phyloP scores from a whole-genome alignment of 2,329 filamentous ascomycete genomes.

The Plectosphaerella cucumerina region DNA sequence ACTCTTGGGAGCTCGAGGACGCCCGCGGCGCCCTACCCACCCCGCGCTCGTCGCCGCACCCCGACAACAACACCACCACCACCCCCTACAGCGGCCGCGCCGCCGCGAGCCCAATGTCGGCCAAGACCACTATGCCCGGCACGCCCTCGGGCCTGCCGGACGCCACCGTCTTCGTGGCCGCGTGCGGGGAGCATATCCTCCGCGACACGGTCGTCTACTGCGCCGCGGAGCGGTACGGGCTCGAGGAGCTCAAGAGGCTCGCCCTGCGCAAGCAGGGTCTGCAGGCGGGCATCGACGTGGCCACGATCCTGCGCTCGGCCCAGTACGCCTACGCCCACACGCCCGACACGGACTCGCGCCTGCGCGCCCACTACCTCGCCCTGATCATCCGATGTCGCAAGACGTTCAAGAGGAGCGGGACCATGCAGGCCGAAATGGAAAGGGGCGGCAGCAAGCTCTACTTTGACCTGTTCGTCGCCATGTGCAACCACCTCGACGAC shows the following conservation, averaged over 20 bases:
- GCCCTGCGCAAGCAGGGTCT: conserved; percentile 92
- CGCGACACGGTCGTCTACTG: conserved; percentile 95
- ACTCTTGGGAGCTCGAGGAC: conserved; percentile 88
- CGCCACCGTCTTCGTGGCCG: conserved; percentile 73
- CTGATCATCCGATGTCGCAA: conserved; percentile 96
- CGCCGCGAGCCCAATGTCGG: conserved; percentile 44
- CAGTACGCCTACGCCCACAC: conserved; percentile 96
- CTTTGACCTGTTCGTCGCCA: conserved; percentile 96
- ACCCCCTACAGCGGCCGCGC: conserved; percentile 34
- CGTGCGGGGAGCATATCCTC: conserved; percentile 72
- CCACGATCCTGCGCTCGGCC: conserved; percentile 84
- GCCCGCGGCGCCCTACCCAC: conserved; percentile 32
- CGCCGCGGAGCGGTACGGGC: conserved; percentile 81
- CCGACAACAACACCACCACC: conserved; percentile 32
- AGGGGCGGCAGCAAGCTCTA: conserved; percentile 84
- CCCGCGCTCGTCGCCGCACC: conserved; percentile 48
- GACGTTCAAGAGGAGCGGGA: conserved; percentile 97
- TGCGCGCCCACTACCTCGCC: conserved; percentile 95
- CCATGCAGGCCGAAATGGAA: conserved; percentile 99
- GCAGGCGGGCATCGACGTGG: conserved; percentile 87
- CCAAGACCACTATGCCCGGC: conserved; percentile 25
- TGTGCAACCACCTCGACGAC: conserved; percentile 98
- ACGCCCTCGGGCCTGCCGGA: conserved; percentile 54
- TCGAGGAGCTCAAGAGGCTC: conserved; percentile 88
- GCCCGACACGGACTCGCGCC: conserved; percentile 83